Evolutionary conservation across 2,329 filamentous ascomycete genomes (phyloP).

Genomic region (Aspergillus sp.): DNA sequence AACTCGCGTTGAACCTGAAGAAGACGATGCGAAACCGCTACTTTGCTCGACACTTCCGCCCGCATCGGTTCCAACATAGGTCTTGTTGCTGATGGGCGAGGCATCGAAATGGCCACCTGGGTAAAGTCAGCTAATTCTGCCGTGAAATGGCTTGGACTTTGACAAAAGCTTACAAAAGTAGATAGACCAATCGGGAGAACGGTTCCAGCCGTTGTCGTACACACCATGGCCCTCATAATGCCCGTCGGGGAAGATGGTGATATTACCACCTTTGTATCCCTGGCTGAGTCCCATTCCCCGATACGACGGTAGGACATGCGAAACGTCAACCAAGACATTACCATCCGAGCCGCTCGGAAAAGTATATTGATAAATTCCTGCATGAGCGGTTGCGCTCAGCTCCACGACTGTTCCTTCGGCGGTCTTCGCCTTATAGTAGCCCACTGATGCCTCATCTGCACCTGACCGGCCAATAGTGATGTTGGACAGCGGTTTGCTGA

Average conservation of each 20-base stretch:
- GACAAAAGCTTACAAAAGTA: slow-evolving; percentile 30
- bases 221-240: slow-evolving; percentile 63
- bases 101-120: slow-evolving; percentile 63
- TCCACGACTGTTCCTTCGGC: slow-evolving; percentile 60
- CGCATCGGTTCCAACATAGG: slow-evolving; percentile 31
- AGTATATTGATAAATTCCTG: slow-evolving; percentile 58
- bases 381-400: slow-evolving; percentile 57
- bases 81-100: slow-evolving; percentile 31
- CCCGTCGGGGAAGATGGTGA: slow-evolving; percentile 54
- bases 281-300: slow-evolving; percentile 64
- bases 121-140: neutral
- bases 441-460: slow-evolving; percentile 58
- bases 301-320: slow-evolving; percentile 65
- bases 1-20: slow-evolving; percentile 49
- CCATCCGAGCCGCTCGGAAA: slow-evolving; percentile 51
- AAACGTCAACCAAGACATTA: slow-evolving; percentile 64
- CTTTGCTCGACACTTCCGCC: slow-evolving; percentile 31
- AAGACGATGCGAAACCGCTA: slow-evolving; percentile 37
- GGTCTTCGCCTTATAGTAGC: slow-evolving; percentile 62
- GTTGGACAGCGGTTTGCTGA: slow-evolving; percentile 58
- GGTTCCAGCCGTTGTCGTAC: slow-evolving; percentile 70
- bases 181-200: slow-evolving; percentile 55
- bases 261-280: slow-evolving; percentile 62
- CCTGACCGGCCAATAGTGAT: slow-evolving; percentile 58
- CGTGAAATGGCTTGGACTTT: neutral